These are phyloP conservation scores for Neofusicoccum umdonicola DNA, from an alignment of 2,329 filamentous ascomycete genomes.

Conservation along the genomic window DNA sequence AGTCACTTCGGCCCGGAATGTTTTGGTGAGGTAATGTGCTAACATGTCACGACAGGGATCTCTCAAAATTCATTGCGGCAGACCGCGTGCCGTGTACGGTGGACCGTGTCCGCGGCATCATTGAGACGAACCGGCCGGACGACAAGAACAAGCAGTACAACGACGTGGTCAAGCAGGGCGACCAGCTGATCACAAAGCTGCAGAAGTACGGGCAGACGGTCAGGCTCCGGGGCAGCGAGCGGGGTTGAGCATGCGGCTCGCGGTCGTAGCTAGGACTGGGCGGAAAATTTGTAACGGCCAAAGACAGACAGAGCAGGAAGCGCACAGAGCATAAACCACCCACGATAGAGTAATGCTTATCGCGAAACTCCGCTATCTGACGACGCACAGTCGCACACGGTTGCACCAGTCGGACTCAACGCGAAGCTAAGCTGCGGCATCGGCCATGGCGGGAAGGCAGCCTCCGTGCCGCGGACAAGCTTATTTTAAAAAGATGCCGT, in stretches of 20 bases:
- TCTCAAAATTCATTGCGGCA: constrained; percentile 94
- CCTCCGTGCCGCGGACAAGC: neutral
- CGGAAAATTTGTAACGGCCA: constrained; percentile 1
- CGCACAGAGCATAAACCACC: neutral
- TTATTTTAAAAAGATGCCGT: neutral
- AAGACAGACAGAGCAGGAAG: neutral
- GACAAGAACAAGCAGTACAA: constrained; percentile 99
- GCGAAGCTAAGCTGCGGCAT: constrained; percentile 9
- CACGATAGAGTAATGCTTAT: constrained; percentile 16
- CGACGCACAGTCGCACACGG: constrained; percentile 7
- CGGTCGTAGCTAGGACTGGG: neutral
- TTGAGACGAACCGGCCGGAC: constrained; percentile 95
- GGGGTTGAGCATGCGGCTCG: constrained; percentile 55
- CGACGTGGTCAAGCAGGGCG: constrained; percentile 95
- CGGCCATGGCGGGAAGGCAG: neutral
- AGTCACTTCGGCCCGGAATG: constrained; percentile 32
- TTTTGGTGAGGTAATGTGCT: neutral
- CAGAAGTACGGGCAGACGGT: constrained; percentile 99
- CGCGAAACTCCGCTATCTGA: neutral
- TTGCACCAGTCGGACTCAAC: neutral
- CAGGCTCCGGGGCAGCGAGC: constrained; percentile 87
- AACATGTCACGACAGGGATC: constrained; percentile 60
- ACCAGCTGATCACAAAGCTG: constrained; percentile 96
- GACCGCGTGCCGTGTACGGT: constrained; percentile 96
- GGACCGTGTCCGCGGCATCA: constrained; percentile 92